Percentiles rank a stretch among this genome's conserved stretches.
These are phyloP conservation scores for Acaromyces ingoldii DNA, from an alignment of 1,284 basidiomycete genomes.

Conservation along the genomic window DNA sequence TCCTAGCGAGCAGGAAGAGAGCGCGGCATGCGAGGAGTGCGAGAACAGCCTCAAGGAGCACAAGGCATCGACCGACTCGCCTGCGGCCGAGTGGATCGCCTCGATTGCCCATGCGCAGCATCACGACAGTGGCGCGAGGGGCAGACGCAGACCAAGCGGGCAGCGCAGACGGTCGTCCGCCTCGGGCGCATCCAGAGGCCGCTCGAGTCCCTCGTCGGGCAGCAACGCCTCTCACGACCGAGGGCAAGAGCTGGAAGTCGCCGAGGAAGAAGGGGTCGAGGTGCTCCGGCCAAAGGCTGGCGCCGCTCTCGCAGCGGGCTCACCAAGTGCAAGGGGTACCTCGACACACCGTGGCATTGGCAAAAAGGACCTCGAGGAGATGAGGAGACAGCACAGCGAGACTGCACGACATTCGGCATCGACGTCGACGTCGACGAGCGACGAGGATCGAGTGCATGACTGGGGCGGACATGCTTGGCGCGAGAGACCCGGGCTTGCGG, in stretches of 20 bases:
- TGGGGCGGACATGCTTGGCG: conserved; percentile 19
- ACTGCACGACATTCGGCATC: too few relatives aligned
- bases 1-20: conserved; percentile 8
- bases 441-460: conserved; percentile 12
- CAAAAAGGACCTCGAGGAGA: conserved; percentile 32
- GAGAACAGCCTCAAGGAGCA: not conserved
- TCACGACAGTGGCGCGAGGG: not conserved
- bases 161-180: too few relatives aligned
- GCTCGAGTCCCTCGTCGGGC: too few relatives aligned
- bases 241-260: too few relatives aligned
- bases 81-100: conserved; percentile 20
- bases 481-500: conserved; percentile 1
- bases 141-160: too few relatives aligned
- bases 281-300: not conserved
- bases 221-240: too few relatives aligned
- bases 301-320: too few relatives aligned
- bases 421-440: not conserved
- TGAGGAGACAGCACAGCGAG: conserved; percentile 15
- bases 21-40: conserved; percentile 10
- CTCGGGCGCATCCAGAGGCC: too few relatives aligned
- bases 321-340: not conserved
- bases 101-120: conserved; percentile 12
- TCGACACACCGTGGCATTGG: conserved; percentile 17
- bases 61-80: conserved; percentile 2
- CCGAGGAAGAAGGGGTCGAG: not conserved